phyloP scores from a whole-genome alignment of 2,329 filamentous ascomycete species.

The Trichoderma guizhouense region DNA sequence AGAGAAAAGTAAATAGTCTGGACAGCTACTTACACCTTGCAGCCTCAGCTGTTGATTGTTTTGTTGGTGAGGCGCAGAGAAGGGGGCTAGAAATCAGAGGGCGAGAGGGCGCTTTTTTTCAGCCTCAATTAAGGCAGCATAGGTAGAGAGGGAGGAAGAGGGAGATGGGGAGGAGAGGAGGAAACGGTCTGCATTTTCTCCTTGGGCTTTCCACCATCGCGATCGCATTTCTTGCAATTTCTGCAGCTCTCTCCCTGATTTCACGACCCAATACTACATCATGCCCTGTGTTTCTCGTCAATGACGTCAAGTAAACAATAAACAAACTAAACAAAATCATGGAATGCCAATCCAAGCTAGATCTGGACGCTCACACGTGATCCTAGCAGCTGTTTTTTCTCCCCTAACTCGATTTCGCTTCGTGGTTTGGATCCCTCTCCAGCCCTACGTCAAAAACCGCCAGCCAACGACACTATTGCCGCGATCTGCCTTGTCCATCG shows the following conservation, averaged over 20 bases:
- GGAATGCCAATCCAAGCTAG: neutral
- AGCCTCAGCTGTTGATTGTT: neutral
- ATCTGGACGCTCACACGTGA: neutral
- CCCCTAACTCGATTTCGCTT: neutral
- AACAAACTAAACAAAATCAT: neutral
- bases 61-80: neutral
- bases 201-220: neutral
- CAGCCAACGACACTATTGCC: constrained; percentile 3
- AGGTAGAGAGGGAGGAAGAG: neutral
- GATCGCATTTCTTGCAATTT: neutral
- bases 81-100: neutral
- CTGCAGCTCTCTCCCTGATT: neutral
- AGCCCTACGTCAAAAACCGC: neutral
- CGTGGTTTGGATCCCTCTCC: neutral
- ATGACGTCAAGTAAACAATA: constrained; percentile 15
- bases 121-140: neutral
- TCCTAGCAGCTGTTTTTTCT: neutral
- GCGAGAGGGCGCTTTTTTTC: neutral
- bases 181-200: neutral
- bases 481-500: constrained; percentile 11
- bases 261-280: neutral
- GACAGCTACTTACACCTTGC: neutral
- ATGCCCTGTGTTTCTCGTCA: neutral
- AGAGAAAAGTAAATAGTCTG: neutral
- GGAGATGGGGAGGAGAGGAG: neutral